phyloP scores from a whole-genome alignment of 176 grass and related monocot genomes.

The Aegilops longissima region DNA sequence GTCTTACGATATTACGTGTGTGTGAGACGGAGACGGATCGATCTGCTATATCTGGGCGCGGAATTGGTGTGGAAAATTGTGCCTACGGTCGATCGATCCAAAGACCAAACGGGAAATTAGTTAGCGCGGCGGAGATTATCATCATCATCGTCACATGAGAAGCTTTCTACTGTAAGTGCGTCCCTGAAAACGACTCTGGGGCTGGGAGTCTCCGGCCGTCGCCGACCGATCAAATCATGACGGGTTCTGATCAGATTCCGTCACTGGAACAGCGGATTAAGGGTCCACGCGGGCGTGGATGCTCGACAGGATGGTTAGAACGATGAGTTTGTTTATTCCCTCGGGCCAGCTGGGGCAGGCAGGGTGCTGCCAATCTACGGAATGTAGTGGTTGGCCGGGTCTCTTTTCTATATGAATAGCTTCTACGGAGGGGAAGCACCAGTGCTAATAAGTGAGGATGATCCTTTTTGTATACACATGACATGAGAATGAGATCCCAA shows the following conservation, averaged over 20 bases:
- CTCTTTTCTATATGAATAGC: slow-evolving; percentile 19
- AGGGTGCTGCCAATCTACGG: slow-evolving; percentile 39
- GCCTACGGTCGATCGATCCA: neutral
- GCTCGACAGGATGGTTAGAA: slow-evolving; percentile 18
- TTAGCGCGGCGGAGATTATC: neutral
- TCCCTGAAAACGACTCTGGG: slow-evolving; percentile 15
- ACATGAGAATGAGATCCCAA: neutral
- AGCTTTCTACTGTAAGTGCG: neutral
- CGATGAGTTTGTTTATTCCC: slow-evolving; percentile 29
- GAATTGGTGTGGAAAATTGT: neutral
- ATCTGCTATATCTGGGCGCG: neutral
- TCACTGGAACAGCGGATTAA: slow-evolving; percentile 11
- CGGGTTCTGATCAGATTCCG: slow-evolving; percentile 4
- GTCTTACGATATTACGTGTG: neutral
- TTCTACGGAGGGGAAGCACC: neutral
- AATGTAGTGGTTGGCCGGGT: slow-evolving; percentile 42
- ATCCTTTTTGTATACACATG: neutral
- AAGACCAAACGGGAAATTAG: neutral
- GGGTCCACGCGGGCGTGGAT: slow-evolving; percentile 16
- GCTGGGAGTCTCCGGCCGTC: neutral
- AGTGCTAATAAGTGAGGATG: neutral
- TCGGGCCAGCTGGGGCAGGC: neutral
- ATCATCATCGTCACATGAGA: neutral
- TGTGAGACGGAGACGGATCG: neutral
- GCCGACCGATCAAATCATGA: slow-evolving; percentile 12